Percentiles rank a stretch among this genome's conserved stretches.
Conservation (phyloP, 192 early-diverging fungal genomes). For the Phycomyces blakesleeanus region DNA sequence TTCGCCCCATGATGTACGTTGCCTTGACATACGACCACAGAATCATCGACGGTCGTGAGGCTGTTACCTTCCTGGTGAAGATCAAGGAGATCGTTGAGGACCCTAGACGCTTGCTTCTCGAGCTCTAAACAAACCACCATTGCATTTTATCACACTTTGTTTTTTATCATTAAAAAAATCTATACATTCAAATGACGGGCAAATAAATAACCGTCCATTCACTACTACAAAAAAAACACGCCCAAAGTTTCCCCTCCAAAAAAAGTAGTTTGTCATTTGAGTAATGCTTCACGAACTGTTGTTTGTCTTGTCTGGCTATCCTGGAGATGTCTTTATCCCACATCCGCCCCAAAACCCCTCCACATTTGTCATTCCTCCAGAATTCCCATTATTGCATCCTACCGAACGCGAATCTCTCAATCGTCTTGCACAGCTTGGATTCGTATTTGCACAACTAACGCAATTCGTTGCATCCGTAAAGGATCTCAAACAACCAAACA, state of each 20-base stretch:
- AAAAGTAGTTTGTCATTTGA: neutral
- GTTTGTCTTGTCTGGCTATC: constrained; percentile 56
- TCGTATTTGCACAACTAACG: constrained; percentile 39
- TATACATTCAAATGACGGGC: neutral
- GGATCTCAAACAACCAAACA: neutral
- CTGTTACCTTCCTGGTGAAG: constrained; percentile 96
- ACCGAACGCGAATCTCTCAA: constrained; percentile 59
- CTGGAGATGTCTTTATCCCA: constrained; percentile 67
- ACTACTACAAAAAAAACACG: too few relatives aligned
- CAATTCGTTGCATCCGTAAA: constrained; percentile 35
- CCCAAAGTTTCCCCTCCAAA: neutral
- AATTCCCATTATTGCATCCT: constrained; percentile 63
- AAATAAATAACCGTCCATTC: neutral
- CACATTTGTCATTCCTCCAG: constrained; percentile 52
- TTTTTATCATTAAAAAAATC: constrained; percentile 3
- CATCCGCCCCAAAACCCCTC: constrained; percentile 40
- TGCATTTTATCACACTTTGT: neutral
- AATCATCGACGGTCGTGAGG: constrained; percentile 98
- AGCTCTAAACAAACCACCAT: constrained; percentile 57
- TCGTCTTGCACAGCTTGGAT: constrained; percentile 57
- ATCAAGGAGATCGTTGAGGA: constrained; percentile 97
- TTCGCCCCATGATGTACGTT: constrained; percentile 95
- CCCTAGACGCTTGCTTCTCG: constrained; percentile 85
- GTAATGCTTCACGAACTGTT: constrained; percentile 73
- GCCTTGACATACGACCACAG: constrained; percentile 99